These are phyloP conservation scores for Thraustochytrium striatum DNA, from an alignment of 352 stramenopile genomes.

Conservation along the genomic window DNA sequence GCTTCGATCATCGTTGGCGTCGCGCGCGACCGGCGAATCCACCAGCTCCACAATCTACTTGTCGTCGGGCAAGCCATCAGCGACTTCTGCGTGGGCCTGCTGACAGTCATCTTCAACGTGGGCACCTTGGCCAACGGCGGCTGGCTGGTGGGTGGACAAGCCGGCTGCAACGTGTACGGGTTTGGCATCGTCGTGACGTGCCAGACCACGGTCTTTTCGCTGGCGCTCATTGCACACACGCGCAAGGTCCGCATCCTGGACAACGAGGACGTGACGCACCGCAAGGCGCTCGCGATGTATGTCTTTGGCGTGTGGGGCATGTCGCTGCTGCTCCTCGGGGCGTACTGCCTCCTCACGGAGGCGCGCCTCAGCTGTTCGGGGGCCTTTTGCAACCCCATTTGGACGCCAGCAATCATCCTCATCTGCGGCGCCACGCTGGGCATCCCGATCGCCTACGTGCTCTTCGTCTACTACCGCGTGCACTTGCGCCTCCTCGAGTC, in stretches of 20 bases:
- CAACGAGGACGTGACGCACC: background rate
- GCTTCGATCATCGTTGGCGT: constrained; percentile 19
- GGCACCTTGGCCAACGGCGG: constrained; percentile 24
- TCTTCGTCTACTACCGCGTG: constrained; percentile 27
- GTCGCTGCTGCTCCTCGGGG: background rate
- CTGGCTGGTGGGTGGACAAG: background rate
- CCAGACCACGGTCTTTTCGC: constrained; percentile 47
- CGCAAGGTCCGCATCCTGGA: constrained; percentile 44
- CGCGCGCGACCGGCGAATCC: constrained; percentile 10
- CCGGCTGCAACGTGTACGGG: constrained; percentile 23
- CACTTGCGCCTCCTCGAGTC: background rate
- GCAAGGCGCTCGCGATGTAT: background rate
- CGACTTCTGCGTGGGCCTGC: constrained; percentile 24
- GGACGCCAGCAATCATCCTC: constrained; percentile 22
- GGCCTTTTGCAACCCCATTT: constrained; percentile 48
- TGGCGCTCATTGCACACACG: constrained; percentile 35
- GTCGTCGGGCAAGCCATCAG: constrained; percentile 35
- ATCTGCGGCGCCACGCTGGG: constrained; percentile 23
- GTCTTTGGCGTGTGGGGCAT: constrained; percentile 9
- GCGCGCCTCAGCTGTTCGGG: constrained; percentile 34
- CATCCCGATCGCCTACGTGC: constrained; percentile 17
- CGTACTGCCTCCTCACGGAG: background rate
- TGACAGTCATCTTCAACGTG: constrained; percentile 38
- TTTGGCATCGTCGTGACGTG: constrained; percentile 47
- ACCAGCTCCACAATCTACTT: constrained; percentile 43